Evolutionary conservation across 2,329 filamentous ascomycete genomes (phyloP), one percentile per base, ranked within the genome.

Genomic region (Sordariomycetes sp.): DNA sequence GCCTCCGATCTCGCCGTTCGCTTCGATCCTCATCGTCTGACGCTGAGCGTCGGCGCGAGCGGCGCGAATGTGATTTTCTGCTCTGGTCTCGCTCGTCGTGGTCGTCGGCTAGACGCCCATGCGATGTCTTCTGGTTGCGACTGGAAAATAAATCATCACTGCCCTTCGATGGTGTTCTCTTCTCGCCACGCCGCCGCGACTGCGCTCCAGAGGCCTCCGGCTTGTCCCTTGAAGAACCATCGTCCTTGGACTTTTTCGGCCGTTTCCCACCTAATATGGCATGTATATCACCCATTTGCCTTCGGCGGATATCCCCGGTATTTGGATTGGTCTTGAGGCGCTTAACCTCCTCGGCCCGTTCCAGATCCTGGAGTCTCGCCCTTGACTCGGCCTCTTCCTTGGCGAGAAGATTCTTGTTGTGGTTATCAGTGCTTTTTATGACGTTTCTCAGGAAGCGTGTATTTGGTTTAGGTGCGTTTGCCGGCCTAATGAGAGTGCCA

Each of bases 381-480:
- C 71, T 70, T 0, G 86, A 79, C 44, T 96, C 88, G 31, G 82
- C 77, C 18, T 80, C 79, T 55, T 96, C 90, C 50, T 81, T 93
- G 1, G 83, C 85, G 14, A 86, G 74, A 20, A 96, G 66, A 1
- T 86, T 83, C 17, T 83, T 78, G 69, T 98, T 98, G 59, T 98
- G 90, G 35, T 61, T 82, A 47, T 93, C 83, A 8, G 86, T 93
- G 45, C 92, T 83, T 42, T 81, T 82, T 41, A 98, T 86, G 37
- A 96, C 84, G 48, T 92, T 82, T 38, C 79, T 79, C 27, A 98
- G 63, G 53, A 96, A 96, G 21, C 83, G 75, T 0, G 85, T 95
- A 49, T 98, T 96, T 4, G 90, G 88, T 53, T 90, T 95, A 1
- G 85, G 86, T 42, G 79, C 75, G 45, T 73, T 72, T 30, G 72